Conservation (phyloP, 176 grass and related monocot genomes). For the Poa annua region DNA sequence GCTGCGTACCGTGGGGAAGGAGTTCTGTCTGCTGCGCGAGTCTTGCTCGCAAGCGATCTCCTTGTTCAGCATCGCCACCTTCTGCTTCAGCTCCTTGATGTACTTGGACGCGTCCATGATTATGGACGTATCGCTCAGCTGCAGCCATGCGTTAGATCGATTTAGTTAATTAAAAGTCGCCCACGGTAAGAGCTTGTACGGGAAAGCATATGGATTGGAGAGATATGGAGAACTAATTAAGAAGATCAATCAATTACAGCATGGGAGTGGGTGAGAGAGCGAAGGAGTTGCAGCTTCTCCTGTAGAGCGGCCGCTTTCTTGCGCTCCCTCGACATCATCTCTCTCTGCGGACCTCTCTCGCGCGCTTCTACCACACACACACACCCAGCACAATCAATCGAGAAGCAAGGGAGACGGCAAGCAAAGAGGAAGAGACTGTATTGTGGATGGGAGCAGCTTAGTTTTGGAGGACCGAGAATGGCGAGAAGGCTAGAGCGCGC, state of each 20-base stretch:
- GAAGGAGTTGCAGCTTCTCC: slow-evolving; percentile 95
- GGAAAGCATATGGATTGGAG: neutral
- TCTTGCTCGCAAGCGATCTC: slow-evolving; percentile 73
- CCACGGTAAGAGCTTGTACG: neutral
- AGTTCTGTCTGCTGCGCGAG: slow-evolving; percentile 40
- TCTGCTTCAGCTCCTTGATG: slow-evolving; percentile 97
- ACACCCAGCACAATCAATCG: neutral
- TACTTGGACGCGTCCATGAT: slow-evolving; percentile 92
- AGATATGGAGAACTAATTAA: neutral
- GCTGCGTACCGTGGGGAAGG: neutral
- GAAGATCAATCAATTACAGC: slow-evolving; percentile 60
- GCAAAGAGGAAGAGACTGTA: neutral
- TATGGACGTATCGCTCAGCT: slow-evolving; percentile 85
- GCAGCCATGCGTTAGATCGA: neutral
- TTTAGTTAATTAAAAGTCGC: neutral
- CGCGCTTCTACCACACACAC: neutral
- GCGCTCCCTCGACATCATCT: slow-evolving; percentile 88
- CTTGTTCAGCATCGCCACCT: slow-evolving; percentile 84
- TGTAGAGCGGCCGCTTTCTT: slow-evolving; percentile 79
- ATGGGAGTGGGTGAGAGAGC: slow-evolving; percentile 91
- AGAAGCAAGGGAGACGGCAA: slow-evolving; percentile 11
- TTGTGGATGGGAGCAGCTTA: slow-evolving; percentile 10
- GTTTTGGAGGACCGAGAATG: slow-evolving; percentile 49
- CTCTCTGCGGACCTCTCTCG: neutral
- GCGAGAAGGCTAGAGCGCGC: slow-evolving; percentile 36